phyloP scores from a whole-genome alignment of 768 basidiomycete species.

The Amanita muscaria region DNA sequence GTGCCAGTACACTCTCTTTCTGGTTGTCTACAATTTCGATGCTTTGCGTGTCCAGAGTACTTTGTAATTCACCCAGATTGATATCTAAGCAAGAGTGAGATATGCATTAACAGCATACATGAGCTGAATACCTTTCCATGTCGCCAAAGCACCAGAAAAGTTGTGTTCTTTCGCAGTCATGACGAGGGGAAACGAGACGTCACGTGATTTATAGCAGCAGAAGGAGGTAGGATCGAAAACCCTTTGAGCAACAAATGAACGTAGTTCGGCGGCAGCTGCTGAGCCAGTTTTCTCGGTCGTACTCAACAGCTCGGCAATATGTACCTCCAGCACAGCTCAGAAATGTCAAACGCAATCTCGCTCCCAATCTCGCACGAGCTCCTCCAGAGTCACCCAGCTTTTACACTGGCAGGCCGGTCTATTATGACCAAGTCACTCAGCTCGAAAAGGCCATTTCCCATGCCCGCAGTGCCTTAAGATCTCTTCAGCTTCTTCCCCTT shows the following conservation, averaged over 20 bases:
- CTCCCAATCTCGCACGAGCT: slow-evolving; percentile 8
- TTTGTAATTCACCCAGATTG: slow-evolving; percentile 84
- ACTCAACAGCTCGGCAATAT: slow-evolving; percentile 21
- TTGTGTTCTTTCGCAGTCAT: slow-evolving; percentile 52
- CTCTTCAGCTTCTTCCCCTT: slow-evolving; percentile 67
- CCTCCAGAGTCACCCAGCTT: slow-evolving; percentile 66
- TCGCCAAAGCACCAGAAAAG: slow-evolving; percentile 85
- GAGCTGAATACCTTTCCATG: slow-evolving; percentile 73
- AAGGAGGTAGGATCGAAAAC: no score
- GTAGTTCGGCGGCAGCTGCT: slow-evolving; percentile 10
- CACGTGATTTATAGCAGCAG: slow-evolving; percentile 1
- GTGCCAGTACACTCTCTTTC: slow-evolving; percentile 91
- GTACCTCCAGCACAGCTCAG: slow-evolving; percentile 27
- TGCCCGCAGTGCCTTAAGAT: slow-evolving; percentile 50
- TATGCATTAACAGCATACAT: neutral
- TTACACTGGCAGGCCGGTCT: slow-evolving; percentile 72
- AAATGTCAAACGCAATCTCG: slow-evolving; percentile 7
- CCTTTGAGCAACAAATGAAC: no score
- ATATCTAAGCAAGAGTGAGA: slow-evolving; percentile 45
- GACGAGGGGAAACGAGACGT: slow-evolving; percentile 2
- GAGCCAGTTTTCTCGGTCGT: slow-evolving; percentile 13
- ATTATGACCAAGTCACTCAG: slow-evolving; percentile 60
- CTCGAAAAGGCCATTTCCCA: slow-evolving; percentile 57
- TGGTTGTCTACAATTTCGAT: slow-evolving; percentile 97
- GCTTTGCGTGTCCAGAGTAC: slow-evolving; percentile 85